A percentile compares a stretch with the other conserved stretches of the same genome.
phyloP scores from a whole-genome alignment of 352 stramenopile species.

The Phytophthora tentaculata region DNA sequence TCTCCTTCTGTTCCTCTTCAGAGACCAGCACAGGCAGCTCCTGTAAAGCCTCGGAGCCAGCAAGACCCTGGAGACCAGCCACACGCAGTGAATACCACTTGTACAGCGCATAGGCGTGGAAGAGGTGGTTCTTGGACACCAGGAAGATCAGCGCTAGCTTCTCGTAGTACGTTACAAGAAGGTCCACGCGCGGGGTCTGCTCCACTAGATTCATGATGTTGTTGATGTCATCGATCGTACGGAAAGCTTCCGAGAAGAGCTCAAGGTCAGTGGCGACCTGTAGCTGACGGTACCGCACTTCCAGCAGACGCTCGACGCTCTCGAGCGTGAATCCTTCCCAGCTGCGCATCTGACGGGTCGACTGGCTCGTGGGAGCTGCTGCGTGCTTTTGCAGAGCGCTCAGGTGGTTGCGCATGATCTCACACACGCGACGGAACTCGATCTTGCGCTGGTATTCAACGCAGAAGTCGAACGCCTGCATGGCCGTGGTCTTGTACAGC shows the following conservation, averaged over 20 bases:
- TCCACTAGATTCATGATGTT: constrained; percentile 94
- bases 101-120: constrained; percentile 97
- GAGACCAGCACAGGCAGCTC: constrained; percentile 59
- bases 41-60: constrained; percentile 45
- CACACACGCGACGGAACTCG: constrained; percentile 97
- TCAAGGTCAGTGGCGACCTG: constrained; percentile 95
- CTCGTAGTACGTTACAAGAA: constrained; percentile 98
- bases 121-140: constrained; percentile 97
- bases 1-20: constrained; percentile 78
- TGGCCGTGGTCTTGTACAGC: constrained; percentile 78
- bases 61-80: constrained; percentile 79
- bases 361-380: constrained; percentile 71
- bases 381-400: constrained; percentile 94
- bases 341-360: constrained; percentile 88
- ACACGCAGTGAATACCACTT: constrained; percentile 96
- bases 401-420: constrained; percentile 98
- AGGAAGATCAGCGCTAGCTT: constrained; percentile 98
- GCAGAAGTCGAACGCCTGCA: constrained; percentile 88
- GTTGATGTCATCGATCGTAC: constrained; percentile 99
- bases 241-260: constrained; percentile 98
- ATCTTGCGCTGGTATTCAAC: constrained; percentile 92
- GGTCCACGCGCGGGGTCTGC: constrained; percentile 91
- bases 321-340: constrained; percentile 97
- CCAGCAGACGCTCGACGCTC: constrained; percentile 95
- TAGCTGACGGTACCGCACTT: constrained; percentile 97